Percentiles rank a stretch among this genome's conserved stretches.
Evolutionary conservation across 352 stramenopile species (phyloP).

Genomic region (Pythium periplocum): DNA sequence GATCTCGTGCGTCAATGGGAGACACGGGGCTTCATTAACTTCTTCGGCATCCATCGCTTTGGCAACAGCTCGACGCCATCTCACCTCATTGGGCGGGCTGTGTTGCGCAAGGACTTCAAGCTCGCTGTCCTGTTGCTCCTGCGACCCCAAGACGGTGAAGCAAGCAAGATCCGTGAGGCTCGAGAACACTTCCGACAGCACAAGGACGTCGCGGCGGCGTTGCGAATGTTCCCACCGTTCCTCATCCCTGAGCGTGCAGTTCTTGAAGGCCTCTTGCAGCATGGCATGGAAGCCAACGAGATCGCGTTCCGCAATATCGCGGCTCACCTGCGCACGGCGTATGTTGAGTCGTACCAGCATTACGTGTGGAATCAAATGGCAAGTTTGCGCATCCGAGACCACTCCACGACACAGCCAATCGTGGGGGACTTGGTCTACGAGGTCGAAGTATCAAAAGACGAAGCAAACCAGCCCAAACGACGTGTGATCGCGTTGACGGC

Average conservation of each 20-base stretch:
- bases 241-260: constrained; percentile 63
- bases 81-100: constrained; percentile 83
- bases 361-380: constrained; percentile 96
- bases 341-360: constrained; percentile 87
- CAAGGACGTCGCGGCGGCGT: constrained; percentile 70
- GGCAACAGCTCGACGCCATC: constrained; percentile 82
- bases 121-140: constrained; percentile 91
- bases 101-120: constrained; percentile 94
- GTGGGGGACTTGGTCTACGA: constrained; percentile 89
- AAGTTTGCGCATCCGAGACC: constrained; percentile 78
- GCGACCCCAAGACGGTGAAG: constrained; percentile 70
- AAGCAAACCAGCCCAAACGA: constrained; percentile 18
- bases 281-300: constrained; percentile 71
- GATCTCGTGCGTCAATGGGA: constrained; percentile 45
- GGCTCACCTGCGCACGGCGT: constrained; percentile 49
- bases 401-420: constrained; percentile 48
- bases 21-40: constrained; percentile 93
- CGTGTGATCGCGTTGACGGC: constrained; percentile 68
- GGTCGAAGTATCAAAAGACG: constrained; percentile 13
- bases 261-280: constrained; percentile 65
- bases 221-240: constrained; percentile 76
- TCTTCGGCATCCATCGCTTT: constrained; percentile 96
- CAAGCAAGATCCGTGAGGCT: constrained; percentile 70
- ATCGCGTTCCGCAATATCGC: constrained; percentile 66
- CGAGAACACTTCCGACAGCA: constrained; percentile 79